Base-by-base conservation (phyloP, 164 flowering plant genomes). In the Liquidambar formosana region DNA sequence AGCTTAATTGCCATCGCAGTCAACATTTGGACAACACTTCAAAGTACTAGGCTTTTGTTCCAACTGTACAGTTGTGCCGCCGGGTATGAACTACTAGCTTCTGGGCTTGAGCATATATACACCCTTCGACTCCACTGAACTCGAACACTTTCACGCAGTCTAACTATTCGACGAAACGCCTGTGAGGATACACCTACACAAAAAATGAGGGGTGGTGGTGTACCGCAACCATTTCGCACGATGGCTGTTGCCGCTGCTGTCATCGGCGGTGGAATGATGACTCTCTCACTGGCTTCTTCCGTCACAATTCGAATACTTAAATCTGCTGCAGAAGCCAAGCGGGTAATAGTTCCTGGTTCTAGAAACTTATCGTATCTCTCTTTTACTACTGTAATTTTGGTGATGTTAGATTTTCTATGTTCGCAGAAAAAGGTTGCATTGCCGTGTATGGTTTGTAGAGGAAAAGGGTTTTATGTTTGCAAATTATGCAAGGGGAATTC, bases 401-500 rank as follows among this genome's bases (percentile, higher is more conserved):
- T 14, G 38, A 45, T 11, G 6, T 25, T 19, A 62, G 52, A 3
- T 22, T 64, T 71, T 47, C 1, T 18, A 9, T 38, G 15, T 51
- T 70, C 70, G 77, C 76, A 87, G 91, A 83, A 72, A 71, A 88
- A 81, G 63, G 38, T 56, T 63, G 86, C 82, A 18, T 44, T 68
- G 64, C 79, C 86, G 19, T 90, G 95, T 71, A 66, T 72, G 57
- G 70, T 62, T 66, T 86, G 91, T 70, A 80, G 60, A 72, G 89
- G 89, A 46, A 84, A 75, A 73, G 93, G 96, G 46, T 86, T 83
- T 68, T 88, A 84, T 27, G 60, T 73, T 15, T 90, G 96, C 85
- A 88, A 85, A 74, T 63, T 88, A 47, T 88, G 96, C 79, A 83
- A 78, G 49, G 93, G 88, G 45, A 78, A 80, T 59, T 80, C 90